Percentiles rank a stretch among this genome's conserved stretches.
phyloP scores from a whole-genome alignment of 805 yeast species.

The Candida silvicultrix region DNA sequence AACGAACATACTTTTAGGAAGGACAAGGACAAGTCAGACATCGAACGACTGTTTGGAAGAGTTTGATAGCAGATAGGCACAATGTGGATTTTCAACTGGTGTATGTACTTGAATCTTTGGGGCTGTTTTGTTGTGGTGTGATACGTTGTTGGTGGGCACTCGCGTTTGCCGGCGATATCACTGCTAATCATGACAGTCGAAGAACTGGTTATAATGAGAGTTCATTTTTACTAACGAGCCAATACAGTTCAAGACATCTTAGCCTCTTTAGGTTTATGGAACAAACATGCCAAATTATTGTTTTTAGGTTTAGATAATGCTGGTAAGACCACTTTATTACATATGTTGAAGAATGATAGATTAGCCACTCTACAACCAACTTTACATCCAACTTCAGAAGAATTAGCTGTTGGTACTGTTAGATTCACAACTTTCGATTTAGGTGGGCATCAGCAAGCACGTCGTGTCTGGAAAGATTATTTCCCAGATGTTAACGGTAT shows the following conservation, averaged over 20 bases:
- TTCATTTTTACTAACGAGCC: not conserved
- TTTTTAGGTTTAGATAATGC: constrained; percentile 97
- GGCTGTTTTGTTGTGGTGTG: not conserved
- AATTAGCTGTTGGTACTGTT: constrained; percentile 91
- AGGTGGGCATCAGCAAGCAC: constrained; percentile 98
- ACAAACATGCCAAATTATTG: constrained; percentile 93
- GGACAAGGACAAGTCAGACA: not conserved
- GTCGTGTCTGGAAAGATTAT: constrained; percentile 98
- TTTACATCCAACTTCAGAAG: constrained; percentile 97
- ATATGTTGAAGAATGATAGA: constrained; percentile 87
- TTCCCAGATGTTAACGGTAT: constrained; percentile 99
- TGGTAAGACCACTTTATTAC: constrained; percentile 88
- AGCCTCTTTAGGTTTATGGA: constrained; percentile 77
- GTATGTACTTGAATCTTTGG: constrained; percentile 28
- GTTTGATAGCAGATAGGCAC: not conserved
- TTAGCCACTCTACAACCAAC: constrained; percentile 97
- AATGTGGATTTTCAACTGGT: constrained; percentile 43
- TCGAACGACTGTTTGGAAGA: not conserved
- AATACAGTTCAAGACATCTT: constrained; percentile 45
- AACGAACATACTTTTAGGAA: not conserved
- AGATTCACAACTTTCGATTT: constrained; percentile 96
- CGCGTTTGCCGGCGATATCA: no score
- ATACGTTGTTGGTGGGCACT: not conserved
- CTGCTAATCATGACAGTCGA: no score
- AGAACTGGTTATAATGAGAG: no score